Evolutionary conservation across 1,284 basidiomycete genomes (phyloP).

Genomic region (Ustilago bromivora): DNA sequence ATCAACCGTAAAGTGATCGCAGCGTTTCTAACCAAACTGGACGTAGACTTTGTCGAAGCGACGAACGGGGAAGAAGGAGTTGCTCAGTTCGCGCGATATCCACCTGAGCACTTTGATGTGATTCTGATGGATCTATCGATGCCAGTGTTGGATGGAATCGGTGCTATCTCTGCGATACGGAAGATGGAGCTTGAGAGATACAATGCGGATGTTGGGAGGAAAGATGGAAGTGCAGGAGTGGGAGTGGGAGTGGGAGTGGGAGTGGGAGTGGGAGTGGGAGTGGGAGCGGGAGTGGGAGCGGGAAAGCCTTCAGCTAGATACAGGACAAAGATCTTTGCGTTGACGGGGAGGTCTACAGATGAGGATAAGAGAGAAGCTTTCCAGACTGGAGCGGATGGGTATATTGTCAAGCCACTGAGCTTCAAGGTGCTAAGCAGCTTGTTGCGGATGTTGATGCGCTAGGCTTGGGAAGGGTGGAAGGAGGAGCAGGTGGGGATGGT

Average conservation of each 20-base stretch:
- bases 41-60: conserved; percentile 56
- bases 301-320: conserved; percentile 23
- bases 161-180: conserved; percentile 85
- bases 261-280: background rate
- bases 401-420: conserved; percentile 75
- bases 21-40: conserved; percentile 50
- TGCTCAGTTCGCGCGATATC: conserved; percentile 39
- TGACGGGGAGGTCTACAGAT: conserved; percentile 90
- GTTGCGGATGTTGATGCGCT: conserved; percentile 49
- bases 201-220: conserved; percentile 5
- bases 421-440: conserved; percentile 54
- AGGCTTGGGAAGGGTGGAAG: no score
- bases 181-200: conserved; percentile 77
- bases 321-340: conserved; percentile 80
- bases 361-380: conserved; percentile 93
- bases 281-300: background rate
- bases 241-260: background rate
- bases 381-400: conserved; percentile 92
- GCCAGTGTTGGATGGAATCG: conserved; percentile 87
- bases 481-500: no score
- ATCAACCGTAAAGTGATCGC: conserved; percentile 63
- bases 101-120: conserved; percentile 55
- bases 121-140: conserved; percentile 83
- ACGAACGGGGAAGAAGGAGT: conserved; percentile 62
- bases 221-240: conserved; percentile 1